Percentiles rank a stretch among this genome's conserved stretches.
phyloP scores from a whole-genome alignment of 2,329 filamentous ascomycete genomes.

The Thermoascus crustaceus region DNA sequence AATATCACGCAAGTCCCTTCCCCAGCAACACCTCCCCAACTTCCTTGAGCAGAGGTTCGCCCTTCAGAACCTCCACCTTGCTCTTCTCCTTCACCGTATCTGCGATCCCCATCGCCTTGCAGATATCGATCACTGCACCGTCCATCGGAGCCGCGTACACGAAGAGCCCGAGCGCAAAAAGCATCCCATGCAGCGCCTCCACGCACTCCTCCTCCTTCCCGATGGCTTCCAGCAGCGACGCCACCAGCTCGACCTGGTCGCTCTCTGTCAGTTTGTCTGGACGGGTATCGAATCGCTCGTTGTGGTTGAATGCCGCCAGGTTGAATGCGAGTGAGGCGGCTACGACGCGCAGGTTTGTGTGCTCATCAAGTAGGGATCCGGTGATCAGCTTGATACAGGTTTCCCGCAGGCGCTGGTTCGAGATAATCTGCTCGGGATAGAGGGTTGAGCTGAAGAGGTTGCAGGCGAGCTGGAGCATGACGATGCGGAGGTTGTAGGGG shows the following conservation, averaged over 20 bases:
- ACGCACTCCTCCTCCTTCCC: constrained; percentile 41
- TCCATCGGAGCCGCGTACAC: constrained; percentile 61
- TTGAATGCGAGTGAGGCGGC: constrained; percentile 81
- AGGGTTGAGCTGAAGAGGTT: constrained; percentile 74
- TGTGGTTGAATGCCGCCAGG: constrained; percentile 62
- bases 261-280: constrained; percentile 55
- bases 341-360: constrained; percentile 69
- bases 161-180: constrained; percentile 68
- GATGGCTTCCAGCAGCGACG: constrained; percentile 71
- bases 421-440: constrained; percentile 57
- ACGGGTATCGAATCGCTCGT: constrained; percentile 50
- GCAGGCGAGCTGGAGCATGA: constrained; percentile 73
- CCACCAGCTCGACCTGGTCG: constrained; percentile 72
- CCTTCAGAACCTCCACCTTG: constrained; percentile 47
- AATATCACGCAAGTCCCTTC: constrained; percentile 23
- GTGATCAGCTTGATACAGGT: constrained; percentile 63
- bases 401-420: constrained; percentile 43
- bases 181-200: constrained; percentile 68
- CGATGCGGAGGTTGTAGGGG: constrained; percentile 75
- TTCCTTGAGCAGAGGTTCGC: constrained; percentile 50
- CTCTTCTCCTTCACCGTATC: constrained; percentile 50
- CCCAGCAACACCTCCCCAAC: constrained; percentile 38
- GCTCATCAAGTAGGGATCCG: constrained; percentile 68
- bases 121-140: constrained; percentile 72
- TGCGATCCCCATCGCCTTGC: constrained; percentile 66